Percentiles rank a stretch among this genome's conserved stretches.
phyloP scores from a whole-genome alignment of 257 asterid species.

The Asclepias syriaca region DNA sequence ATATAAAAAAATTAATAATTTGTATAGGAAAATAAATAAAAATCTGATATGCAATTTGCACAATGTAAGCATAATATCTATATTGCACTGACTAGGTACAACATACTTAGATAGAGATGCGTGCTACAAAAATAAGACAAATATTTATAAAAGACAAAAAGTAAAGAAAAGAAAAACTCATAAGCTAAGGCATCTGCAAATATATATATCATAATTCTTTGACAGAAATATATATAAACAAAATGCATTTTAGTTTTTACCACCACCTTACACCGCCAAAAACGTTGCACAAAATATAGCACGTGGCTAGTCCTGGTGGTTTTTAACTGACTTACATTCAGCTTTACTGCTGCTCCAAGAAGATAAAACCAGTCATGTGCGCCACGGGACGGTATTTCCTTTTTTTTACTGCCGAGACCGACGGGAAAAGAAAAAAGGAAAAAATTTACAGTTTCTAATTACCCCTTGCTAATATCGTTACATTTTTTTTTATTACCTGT shows the following conservation, averaged over 20 bases:
- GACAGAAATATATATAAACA: neutral
- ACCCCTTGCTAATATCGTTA: neutral
- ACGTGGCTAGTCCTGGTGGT: constrained; percentile 8
- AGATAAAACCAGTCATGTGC: neutral
- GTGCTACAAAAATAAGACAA: neutral
- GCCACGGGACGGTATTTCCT: neutral
- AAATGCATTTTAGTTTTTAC: neutral
- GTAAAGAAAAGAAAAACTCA: neutral
- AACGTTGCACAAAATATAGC: neutral
- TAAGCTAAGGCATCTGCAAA: neutral
- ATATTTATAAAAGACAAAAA: too few species aligned
- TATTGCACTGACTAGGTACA: neutral
- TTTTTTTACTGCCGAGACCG: too few species aligned
- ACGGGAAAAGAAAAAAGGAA: neutral
- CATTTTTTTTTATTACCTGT: neutral
- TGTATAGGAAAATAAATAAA: too few species aligned
- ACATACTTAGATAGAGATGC: neutral
- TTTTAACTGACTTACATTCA: neutral
- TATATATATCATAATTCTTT: neutral
- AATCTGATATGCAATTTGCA: neutral
- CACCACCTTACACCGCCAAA: neutral
- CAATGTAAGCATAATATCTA: neutral
- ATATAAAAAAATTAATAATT: too few species aligned
- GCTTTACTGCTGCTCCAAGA: neutral
- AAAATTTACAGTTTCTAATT: constrained; percentile 2